Evolutionary conservation across 805 yeast genomes (phyloP).

Genomic region (Myxozyma geophila): DNA sequence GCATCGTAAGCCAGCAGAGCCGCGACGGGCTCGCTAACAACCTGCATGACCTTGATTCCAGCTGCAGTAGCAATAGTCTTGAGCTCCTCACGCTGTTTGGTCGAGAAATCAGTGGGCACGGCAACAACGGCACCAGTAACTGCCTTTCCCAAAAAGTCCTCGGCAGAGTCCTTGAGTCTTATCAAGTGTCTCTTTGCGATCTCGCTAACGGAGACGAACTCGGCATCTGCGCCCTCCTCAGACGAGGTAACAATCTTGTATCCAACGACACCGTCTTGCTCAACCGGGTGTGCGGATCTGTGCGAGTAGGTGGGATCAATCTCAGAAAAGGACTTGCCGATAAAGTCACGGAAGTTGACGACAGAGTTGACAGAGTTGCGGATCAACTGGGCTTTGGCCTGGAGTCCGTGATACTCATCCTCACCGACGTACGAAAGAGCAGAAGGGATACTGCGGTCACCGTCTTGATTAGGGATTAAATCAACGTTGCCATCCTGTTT

Average conservation of each 20-base stretch:
- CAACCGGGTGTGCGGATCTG: constrained; percentile 68
- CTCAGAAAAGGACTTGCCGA: constrained; percentile 74
- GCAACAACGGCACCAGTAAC: constrained; percentile 85
- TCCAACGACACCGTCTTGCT: constrained; percentile 43
- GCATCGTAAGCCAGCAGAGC: constrained; percentile 82
- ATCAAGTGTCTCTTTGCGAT: constrained; percentile 80
- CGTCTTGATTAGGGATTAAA: constrained; percentile 98
- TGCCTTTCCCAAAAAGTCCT: constrained; percentile 82
- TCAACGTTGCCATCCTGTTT: constrained; percentile 86
- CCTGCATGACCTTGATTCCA: constrained; percentile 80
- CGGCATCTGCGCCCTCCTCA: constrained; percentile 54
- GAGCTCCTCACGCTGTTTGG: constrained; percentile 69
- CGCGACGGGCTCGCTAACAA: constrained; percentile 89
- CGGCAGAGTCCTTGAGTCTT: constrained; percentile 85
- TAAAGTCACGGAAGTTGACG: constrained; percentile 88
- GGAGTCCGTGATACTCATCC: constrained; percentile 97
- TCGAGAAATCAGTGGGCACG: constrained; percentile 86
- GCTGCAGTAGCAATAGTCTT: constrained; percentile 66
- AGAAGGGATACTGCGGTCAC: constrained; percentile 96
- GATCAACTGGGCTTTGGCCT: constrained; percentile 88
- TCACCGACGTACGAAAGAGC: constrained; percentile 87
- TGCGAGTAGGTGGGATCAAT: constrained; percentile 69
- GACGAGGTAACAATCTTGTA: constrained; percentile 28
- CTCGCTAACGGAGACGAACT: constrained; percentile 72
- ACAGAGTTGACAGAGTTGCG: constrained; percentile 89